Percentiles rank a stretch among this genome's conserved stretches.
phyloP scores from a whole-genome alignment of 2,329 filamentous ascomycete genomes.

The Claviceps sp. region DNA sequence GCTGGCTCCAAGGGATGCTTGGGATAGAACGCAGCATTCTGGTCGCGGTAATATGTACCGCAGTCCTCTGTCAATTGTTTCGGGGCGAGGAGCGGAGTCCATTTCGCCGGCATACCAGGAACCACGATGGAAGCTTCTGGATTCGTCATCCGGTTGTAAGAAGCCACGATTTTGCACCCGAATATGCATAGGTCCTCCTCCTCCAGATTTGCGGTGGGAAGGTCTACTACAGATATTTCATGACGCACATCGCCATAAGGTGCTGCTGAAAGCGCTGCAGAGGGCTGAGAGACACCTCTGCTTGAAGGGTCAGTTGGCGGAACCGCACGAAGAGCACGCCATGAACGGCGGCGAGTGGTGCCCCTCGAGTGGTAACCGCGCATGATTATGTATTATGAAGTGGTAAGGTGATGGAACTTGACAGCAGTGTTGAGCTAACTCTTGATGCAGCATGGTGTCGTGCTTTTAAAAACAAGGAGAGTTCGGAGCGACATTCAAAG shows the following conservation, averaged over 20 bases:
- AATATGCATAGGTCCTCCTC: not conserved
- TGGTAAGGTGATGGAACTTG: not conserved
- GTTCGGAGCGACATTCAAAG: not conserved
- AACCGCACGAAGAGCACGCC: not conserved
- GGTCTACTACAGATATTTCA: not conserved
- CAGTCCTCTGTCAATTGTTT: conserved; percentile 27
- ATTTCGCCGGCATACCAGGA: conserved; percentile 27
- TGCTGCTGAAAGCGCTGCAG: not conserved
- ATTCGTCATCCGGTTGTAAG: not conserved
- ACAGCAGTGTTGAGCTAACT: not conserved
- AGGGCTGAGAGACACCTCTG: not conserved
- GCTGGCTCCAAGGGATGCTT: conserved; percentile 37
- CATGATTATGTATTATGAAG: not conserved
- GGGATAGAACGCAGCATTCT: conserved; percentile 37
- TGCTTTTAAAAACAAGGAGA: too few relatives aligned
- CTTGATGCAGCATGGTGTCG: too few relatives aligned
- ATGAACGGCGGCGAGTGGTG: not conserved
- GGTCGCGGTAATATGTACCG: conserved; percentile 38
- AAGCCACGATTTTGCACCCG: not conserved
- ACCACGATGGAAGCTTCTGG: not conserved
- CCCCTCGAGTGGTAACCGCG: not conserved
- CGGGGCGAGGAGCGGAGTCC: conserved; percentile 28
- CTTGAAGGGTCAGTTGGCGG: too few relatives aligned
- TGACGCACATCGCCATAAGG: not conserved
- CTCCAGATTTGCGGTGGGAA: not conserved